Evolutionary conservation across 768 basidiomycete genomes (phyloP), one percentile per base, ranked within the genome.

Genomic region (Russula abietina): DNA sequence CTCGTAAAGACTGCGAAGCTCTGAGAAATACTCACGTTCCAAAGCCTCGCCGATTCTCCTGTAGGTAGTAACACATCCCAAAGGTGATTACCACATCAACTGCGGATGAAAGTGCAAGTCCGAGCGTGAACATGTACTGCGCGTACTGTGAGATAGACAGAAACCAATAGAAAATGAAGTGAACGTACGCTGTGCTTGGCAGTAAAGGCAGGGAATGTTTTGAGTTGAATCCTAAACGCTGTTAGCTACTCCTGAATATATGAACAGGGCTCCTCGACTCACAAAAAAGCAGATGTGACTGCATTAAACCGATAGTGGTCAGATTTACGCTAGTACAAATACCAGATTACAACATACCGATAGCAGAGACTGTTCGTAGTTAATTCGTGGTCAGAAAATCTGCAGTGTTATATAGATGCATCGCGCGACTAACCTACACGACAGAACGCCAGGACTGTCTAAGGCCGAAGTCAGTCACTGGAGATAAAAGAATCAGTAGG

Each of bases 71-170:
- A 30, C 66, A 67, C 54, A 69, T 57, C 28, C 63, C 52, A 26
- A 59, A 45, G 9, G 68, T 61, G 45, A 69, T 67, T 12, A 67
- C 43, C 32, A 69, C 43, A 45, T 69, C 68, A 19, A 62, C 28
- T 7, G 30, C 32, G 19, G 66, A 65, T 32, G 68, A 64, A 22
- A 69, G 4, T 2, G 66, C 41, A 22, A 69, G 55, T 10, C 68
- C 68, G 17, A 67, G 63, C 7, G 68, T 67, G 41, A 67, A 69
- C 28, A 65, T 53, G 59, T 51, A 49, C 68, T 69, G 9, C 17
- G 26, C 36, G 43, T 30, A n/a, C n/a, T 36, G 49, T 65, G 8
- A 59, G 58, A 54, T 19, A 30, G 22, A 33, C 2, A 19, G 17
- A 14, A 30, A 33, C 12, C 39, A 22, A 26, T 16, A 41, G 14